Conservation (phyloP, 2,329 filamentous ascomycete genomes). For the Pseudonectria buxi region DNA sequence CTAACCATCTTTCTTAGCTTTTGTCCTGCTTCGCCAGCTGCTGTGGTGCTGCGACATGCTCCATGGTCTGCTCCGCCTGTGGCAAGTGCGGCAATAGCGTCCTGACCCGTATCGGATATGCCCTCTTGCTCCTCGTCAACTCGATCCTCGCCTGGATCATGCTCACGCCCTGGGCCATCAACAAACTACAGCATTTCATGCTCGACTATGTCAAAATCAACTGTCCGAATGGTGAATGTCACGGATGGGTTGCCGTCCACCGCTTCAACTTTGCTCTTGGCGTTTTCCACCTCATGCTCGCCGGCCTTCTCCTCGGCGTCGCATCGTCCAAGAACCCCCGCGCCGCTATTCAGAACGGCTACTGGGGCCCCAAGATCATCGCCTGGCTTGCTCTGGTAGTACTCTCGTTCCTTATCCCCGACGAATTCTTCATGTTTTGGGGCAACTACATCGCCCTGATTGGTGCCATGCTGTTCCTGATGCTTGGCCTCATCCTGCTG, state of each 20-base stretch:
- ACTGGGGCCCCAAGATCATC: conserved; percentile 94
- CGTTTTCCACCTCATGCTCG: conserved; percentile 84
- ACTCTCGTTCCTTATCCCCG: conserved; percentile 90
- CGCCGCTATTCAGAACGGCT: conserved; percentile 91
- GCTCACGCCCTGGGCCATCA: conserved; percentile 97
- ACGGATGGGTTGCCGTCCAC: conserved; percentile 94
- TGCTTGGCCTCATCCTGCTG: conserved; percentile 84
- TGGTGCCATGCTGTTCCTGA: conserved; percentile 85
- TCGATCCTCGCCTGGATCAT: conserved; percentile 98
- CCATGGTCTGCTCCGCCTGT: conserved; percentile 89
- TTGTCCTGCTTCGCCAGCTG: conserved; percentile 79
- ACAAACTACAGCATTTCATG: conserved; percentile 86
- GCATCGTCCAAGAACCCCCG: conserved; percentile 79
- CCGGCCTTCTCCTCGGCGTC: conserved; percentile 78
- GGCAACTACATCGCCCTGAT: conserved; percentile 88
- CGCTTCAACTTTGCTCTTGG: conserved; percentile 97
- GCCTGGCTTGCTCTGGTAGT: conserved; percentile 83
- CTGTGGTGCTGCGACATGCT: conserved; percentile 94
- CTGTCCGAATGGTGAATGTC: conserved; percentile 83
- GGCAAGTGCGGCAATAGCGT: conserved; percentile 98
- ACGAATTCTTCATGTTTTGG: conserved; percentile 90
- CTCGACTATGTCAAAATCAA: conserved; percentile 95
- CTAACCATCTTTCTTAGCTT: conserved; percentile 45
- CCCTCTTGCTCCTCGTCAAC: conserved; percentile 89
- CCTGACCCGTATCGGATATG: conserved; percentile 93